Conservation (phyloP, 2,329 filamentous ascomycete species). For the Phialophora expanda region DNA sequence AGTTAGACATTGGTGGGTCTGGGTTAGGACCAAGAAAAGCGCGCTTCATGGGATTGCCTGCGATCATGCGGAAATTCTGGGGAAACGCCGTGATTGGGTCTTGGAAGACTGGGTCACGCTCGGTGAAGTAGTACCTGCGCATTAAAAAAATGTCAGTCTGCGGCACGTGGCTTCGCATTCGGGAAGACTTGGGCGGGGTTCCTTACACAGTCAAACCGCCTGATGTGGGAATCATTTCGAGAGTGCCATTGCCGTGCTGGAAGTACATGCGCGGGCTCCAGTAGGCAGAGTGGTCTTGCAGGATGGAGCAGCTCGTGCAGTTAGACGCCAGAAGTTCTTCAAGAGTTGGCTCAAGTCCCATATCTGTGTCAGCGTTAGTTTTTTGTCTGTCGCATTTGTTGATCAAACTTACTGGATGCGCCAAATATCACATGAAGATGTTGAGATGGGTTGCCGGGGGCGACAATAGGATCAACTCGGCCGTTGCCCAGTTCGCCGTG, state of each 20-base stretch:
- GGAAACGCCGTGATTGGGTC: slow-evolving; percentile 66
- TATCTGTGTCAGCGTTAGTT: slow-evolving; percentile 57
- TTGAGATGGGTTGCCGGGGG: slow-evolving; percentile 61
- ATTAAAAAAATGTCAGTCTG: slow-evolving; percentile 12
- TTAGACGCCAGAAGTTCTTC: slow-evolving; percentile 62
- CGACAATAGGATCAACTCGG: slow-evolving; percentile 77
- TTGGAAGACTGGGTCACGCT: slow-evolving; percentile 19
- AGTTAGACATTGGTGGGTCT: slow-evolving; percentile 71
- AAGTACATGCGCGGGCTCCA: slow-evolving; percentile 85
- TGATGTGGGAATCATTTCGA: slow-evolving; percentile 72
- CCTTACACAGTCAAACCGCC: slow-evolving; percentile 84
- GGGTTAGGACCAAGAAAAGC: slow-evolving; percentile 73
- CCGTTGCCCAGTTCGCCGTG: slow-evolving; percentile 71
- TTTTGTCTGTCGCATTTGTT: background rate
- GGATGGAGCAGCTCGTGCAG: slow-evolving; percentile 82
- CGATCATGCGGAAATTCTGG: slow-evolving; percentile 77
- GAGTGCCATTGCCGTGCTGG: slow-evolving; percentile 68
- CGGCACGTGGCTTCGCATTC: slow-evolving; percentile 14
- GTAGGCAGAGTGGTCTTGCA: slow-evolving; percentile 84
- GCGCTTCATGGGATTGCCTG: slow-evolving; percentile 71
- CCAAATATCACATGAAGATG: slow-evolving; percentile 80
- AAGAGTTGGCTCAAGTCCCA: slow-evolving; percentile 63
- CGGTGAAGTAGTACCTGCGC: slow-evolving; percentile 80
- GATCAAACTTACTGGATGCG: slow-evolving; percentile 70
- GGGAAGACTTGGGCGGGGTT: slow-evolving; percentile 41